phyloP scores from a whole-genome alignment of 495 filamentous ascomycete genomes.

The Diplogelasinospora grovesii region DNA sequence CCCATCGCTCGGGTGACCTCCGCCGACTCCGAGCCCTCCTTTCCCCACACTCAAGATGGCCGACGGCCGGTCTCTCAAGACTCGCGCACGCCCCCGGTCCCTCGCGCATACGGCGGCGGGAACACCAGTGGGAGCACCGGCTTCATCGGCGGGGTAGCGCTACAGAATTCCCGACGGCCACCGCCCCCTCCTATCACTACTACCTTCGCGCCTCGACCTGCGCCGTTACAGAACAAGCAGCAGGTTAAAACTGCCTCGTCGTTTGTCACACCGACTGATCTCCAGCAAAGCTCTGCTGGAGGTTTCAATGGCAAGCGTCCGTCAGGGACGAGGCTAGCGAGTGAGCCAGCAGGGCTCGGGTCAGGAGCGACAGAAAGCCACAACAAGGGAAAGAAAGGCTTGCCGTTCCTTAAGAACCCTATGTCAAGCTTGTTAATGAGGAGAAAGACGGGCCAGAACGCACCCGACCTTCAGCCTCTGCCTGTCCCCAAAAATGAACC shows the following conservation, averaged over 20 bases:
- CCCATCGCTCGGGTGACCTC: conserved; percentile 41
- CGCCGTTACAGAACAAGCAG: conserved; percentile 19
- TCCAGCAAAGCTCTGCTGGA: conserved; percentile 22
- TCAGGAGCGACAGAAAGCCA: conserved; percentile 50
- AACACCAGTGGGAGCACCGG: conserved; percentile 20
- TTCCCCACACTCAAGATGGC: conserved; percentile 9
- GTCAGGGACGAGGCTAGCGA: conserved; percentile 29
- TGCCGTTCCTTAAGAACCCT: conserved; percentile 45
- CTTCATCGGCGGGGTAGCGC: conserved; percentile 36
- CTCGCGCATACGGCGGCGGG: conserved; percentile 18
- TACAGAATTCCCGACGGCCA: conserved; percentile 31
- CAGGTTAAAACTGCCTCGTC: conserved; percentile 26
- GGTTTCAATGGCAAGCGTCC: conserved; percentile 20
- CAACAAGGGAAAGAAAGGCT: conserved; percentile 44
- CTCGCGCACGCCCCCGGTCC: conserved; percentile 17
- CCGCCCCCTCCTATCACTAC: conserved; percentile 28
- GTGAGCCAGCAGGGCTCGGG: conserved; percentile 29
- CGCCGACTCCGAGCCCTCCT: conserved; percentile 20
- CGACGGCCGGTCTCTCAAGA: conserved; percentile 18
- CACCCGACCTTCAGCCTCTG: conserved; percentile 43
- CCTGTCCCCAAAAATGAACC: conserved; percentile 38
- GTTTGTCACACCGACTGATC: conserved; percentile 33
- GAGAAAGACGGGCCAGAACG: conserved; percentile 37
- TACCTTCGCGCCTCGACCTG: conserved; percentile 11
- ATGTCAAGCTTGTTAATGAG: conserved; percentile 37